phyloP scores from a whole-genome alignment of 2,329 filamentous ascomycete genomes.

The Exophiala mesophila region DNA sequence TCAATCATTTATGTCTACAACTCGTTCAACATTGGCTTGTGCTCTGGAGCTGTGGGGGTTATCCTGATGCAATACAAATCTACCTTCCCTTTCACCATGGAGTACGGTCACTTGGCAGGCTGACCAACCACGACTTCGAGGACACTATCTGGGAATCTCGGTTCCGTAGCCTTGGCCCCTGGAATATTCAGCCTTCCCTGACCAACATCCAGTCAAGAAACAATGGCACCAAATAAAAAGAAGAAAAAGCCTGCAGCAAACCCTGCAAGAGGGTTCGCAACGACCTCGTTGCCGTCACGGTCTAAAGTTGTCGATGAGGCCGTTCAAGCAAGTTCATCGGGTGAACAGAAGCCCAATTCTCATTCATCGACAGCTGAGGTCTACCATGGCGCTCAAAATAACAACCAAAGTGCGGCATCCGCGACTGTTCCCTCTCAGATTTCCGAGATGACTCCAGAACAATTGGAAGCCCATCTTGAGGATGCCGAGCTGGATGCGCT shows the following conservation, averaged over 20 bases:
- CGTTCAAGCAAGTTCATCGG: conserved; percentile 2
- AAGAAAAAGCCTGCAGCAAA: conserved; percentile 89
- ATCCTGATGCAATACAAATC: no score
- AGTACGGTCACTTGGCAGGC: no score
- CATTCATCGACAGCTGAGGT: neutral
- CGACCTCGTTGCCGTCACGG: conserved; percentile 85
- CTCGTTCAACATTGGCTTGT: no score
- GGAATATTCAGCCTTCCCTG: neutral
- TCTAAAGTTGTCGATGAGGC: conserved; percentile 50
- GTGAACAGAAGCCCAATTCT: neutral
- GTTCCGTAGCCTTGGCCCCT: neutral
- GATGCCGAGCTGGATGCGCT: conserved; percentile 83
- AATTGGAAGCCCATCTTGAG: conserved; percentile 84
- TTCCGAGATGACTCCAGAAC: conserved; percentile 70
- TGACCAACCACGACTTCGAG: no score
- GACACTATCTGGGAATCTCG: no score
- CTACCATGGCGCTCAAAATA: neutral
- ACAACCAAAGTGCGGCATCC: neutral
- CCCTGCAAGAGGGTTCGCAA: conserved; percentile 87
- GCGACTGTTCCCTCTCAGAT: conserved; percentile 3
- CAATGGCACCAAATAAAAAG: conserved; percentile 66
- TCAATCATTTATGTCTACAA: no score
- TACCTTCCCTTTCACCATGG: no score
- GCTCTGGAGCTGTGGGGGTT: no score
- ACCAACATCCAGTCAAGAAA: neutral